These are phyloP conservation scores for Colletotrichum sp. DNA, from an alignment of 2,329 filamentous ascomycete genomes.

Conservation along the genomic window DNA sequence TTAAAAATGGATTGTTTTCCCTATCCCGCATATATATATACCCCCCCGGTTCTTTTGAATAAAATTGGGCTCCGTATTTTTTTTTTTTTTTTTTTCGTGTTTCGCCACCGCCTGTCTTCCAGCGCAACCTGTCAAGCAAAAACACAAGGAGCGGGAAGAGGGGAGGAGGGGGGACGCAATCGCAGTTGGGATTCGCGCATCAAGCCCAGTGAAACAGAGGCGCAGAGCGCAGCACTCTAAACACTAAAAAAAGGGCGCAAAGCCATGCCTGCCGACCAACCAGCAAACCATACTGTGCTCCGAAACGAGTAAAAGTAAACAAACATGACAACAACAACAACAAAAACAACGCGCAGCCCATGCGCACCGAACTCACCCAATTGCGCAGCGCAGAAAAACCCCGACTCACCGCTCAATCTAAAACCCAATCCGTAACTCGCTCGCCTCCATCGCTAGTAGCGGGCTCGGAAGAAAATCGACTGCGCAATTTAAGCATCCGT, in stretches of 20 bases:
- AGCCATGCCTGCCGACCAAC: neutral
- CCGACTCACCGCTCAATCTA: conserved; percentile 10
- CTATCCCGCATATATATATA: no score
- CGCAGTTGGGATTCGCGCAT: neutral
- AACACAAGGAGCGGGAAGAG: neutral
- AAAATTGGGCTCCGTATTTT: no score
- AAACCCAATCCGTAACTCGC: conserved; percentile 7
- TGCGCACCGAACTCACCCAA: neutral
- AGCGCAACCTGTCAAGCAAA: neutral
- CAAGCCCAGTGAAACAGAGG: neutral
- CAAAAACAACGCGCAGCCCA: neutral
- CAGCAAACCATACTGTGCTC: neutral
- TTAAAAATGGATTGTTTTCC: no score
- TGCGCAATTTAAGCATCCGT: neutral
- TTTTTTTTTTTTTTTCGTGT: neutral
- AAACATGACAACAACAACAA: neutral
- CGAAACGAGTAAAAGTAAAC: neutral
- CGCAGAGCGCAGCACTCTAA: neutral
- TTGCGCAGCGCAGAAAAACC: neutral
- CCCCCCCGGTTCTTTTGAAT: no score
- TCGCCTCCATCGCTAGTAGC: conserved; percentile 3
- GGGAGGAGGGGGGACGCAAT: neutral
- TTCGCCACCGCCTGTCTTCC: neutral
- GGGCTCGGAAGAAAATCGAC: neutral
- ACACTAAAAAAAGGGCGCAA: neutral